phyloP scores from a whole-genome alignment of 805 yeast genomes.

The Kodamaea neixiangensis region DNA sequence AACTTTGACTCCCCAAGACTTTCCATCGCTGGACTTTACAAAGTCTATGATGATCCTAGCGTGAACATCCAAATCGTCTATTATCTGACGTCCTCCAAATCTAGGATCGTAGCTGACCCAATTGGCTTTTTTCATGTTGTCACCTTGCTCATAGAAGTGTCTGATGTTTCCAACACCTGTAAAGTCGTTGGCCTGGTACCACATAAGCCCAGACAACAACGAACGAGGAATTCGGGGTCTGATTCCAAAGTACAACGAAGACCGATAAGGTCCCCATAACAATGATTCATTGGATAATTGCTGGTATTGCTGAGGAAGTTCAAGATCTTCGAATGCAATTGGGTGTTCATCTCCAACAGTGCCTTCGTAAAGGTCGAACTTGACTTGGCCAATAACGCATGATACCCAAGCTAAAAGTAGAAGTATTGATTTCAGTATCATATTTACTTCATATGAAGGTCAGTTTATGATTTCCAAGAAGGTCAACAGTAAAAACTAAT shows the following conservation, averaged over 20 bases:
- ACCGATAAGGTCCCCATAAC: conserved; percentile 91
- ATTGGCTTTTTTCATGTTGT: conserved; percentile 70
- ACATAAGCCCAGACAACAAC: conserved; percentile 77
- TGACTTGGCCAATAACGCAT: conserved; percentile 14
- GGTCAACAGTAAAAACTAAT: neutral
- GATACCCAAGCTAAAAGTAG: conserved; percentile 5
- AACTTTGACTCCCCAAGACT: conserved; percentile 80
- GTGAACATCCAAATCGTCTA: conserved; percentile 65
- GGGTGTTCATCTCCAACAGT: neutral
- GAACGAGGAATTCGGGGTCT: conserved; percentile 80
- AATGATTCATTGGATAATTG: conserved; percentile 25
- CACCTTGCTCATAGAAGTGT: conserved; percentile 74
- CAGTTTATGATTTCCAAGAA: neutral
- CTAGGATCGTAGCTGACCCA: conserved; percentile 92
- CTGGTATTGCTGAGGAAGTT: conserved; percentile 12
- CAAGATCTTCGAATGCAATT: conserved; percentile 10
- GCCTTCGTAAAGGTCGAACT: conserved; percentile 24
- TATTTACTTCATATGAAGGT: neutral
- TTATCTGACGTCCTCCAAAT: conserved; percentile 76
- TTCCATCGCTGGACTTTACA: conserved; percentile 68
- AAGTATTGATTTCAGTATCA: neutral
- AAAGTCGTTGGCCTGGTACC: conserved; percentile 72
- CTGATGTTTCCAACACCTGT: conserved; percentile 58
- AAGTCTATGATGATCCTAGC: conserved; percentile 69
- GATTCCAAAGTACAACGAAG: conserved; percentile 83